Conservation (phyloP, 2,329 filamentous ascomycete species). For the Fusarium lateritium region DNA sequence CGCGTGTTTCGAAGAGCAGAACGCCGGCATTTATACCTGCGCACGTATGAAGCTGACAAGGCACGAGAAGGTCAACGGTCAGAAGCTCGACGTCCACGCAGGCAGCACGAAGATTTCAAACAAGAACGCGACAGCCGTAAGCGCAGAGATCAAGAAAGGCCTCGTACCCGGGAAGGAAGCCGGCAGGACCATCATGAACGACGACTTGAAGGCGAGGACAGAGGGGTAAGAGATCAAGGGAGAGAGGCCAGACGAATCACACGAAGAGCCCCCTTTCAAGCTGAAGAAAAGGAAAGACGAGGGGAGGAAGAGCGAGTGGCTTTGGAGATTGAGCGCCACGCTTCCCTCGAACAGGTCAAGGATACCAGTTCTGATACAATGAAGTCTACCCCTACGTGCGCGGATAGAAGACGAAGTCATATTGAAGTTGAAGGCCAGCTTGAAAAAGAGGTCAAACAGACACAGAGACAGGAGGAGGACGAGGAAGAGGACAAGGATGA, state of each 20-base stretch:
- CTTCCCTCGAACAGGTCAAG: not conserved
- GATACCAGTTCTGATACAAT: not conserved
- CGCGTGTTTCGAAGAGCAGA: not conserved
- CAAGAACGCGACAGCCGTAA: not conserved
- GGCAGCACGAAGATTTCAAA: not conserved
- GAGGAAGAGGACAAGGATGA: too few species aligned
- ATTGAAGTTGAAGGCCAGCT: not conserved
- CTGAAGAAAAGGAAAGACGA: not conserved
- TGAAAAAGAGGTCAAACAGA: not conserved
- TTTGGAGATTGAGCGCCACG: not conserved
- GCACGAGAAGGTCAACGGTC: not conserved
- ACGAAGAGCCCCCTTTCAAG: not conserved
- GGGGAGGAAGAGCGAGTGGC: not conserved
- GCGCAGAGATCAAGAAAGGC: not conserved
- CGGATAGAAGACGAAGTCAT: not conserved
- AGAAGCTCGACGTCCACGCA: not conserved
- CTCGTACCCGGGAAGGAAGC: constrained; percentile 3
- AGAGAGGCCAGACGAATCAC: not conserved
- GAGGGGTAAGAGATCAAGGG: not conserved
- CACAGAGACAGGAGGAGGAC: not conserved
- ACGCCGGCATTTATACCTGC: not conserved
- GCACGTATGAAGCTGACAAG: not conserved
- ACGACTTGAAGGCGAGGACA: not conserved
- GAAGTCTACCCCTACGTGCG: not conserved
- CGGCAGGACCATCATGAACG: not conserved